Base-by-base conservation (phyloP, 2,329 filamentous ascomycete genomes). In the Alternaria ventricosa region DNA sequence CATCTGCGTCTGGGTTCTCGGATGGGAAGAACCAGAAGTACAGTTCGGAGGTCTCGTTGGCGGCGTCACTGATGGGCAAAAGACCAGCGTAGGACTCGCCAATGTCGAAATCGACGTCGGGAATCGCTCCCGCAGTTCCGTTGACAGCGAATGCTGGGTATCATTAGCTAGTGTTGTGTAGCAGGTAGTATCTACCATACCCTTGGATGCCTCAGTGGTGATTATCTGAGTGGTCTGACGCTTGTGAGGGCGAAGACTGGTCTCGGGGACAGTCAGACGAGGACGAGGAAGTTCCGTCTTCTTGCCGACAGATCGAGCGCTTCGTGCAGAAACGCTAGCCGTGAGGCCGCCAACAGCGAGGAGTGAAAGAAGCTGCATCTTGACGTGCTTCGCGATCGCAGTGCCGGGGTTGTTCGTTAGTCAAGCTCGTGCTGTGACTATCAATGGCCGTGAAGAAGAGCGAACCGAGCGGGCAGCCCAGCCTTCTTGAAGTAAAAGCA, bases 21-120 rank as follows among this genome's bases (percentile, higher is more conserved):
- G 84, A 84, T 4, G 85, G 85, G 65, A 86, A 86, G 75, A 85
- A 87, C 85, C 85, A 87, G 73, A 87, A 87, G 77, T 82, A 87
- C n/a, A 86, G 74, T 67, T 82, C 73, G 15, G 81, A 79, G 36
- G 84, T 82, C 60, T 77, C 76, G 63, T 86, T 84, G 10, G 79
- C 77, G 58, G 76, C 77, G 47, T 84, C 84, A 58, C 70, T 75
- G 67, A 89, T 88, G 6, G 87, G 86, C 7, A 90, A 74, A 4
- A 86, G 79, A 36, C 82, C 81, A 49, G 82, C 81, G 44, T 83
- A 83, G 5, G 74, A 78, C 64, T 83, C 81, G 57, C 80, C 81
- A 65, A 83, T 79, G 66, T 84, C 79, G 61, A 83, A 83, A 59
- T 80, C 69, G 18, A 84, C 81, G 45, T 82, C 75, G 71, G 93